Conservation (phyloP, 495 filamentous ascomycete genomes). For the Xylaria palmicola region DNA sequence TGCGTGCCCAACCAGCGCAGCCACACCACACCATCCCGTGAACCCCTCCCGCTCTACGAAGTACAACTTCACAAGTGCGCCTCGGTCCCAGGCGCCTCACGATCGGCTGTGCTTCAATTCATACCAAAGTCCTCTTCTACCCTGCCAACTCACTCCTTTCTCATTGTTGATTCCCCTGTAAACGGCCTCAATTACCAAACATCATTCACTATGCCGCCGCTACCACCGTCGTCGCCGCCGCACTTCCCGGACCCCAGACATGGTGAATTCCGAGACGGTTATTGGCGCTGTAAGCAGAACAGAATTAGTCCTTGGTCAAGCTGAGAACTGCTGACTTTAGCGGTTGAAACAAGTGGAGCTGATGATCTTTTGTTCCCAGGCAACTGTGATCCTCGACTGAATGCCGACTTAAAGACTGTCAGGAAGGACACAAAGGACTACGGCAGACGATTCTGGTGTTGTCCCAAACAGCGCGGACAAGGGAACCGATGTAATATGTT, state of each 20-base stretch:
- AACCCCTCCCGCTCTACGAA: too few species aligned
- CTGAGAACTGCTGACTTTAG: background rate
- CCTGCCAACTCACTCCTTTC: background rate
- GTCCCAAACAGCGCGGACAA: slow-evolving; percentile 49
- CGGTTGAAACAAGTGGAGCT: too few species aligned
- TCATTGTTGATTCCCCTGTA: background rate
- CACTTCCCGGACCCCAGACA: slow-evolving; percentile 40
- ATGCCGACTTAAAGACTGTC: slow-evolving; percentile 58
- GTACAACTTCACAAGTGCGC: too few species aligned
- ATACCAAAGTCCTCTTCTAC: too few species aligned
- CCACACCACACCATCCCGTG: too few species aligned
- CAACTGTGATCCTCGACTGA: slow-evolving; percentile 63
- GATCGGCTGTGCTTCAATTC: too few species aligned
- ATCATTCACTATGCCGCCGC: slow-evolving; percentile 17
- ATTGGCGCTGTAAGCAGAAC: slow-evolving; percentile 47
- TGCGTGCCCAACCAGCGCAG: too few species aligned
- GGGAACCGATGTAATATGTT: slow-evolving; percentile 65
- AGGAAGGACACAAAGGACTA: slow-evolving; percentile 68
- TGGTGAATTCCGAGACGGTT: slow-evolving; percentile 49
- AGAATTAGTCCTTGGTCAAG: too few species aligned
- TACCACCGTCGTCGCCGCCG: slow-evolving; percentile 24
- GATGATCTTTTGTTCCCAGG: slow-evolving; percentile 35
- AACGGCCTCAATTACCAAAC: background rate
- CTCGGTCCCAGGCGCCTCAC: too few species aligned
- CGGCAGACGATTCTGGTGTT: slow-evolving; percentile 68